Evolutionary conservation across 1,284 basidiomycete species (phyloP).

Genomic region (Apiotrichum akiyoshidainum): DNA sequence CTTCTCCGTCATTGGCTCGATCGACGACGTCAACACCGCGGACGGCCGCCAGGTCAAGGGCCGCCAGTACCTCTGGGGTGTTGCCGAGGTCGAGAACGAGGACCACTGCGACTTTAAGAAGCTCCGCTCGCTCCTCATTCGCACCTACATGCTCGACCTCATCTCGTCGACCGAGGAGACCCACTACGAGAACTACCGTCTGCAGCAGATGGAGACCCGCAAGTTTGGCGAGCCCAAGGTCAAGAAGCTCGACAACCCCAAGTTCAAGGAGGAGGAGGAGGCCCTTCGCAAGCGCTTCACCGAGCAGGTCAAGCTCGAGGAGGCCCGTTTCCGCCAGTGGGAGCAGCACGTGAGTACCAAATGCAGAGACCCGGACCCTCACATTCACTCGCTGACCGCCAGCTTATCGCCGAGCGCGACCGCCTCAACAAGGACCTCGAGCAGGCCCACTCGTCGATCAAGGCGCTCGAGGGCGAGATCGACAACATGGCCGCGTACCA

Average conservation of each 20-base stretch:
- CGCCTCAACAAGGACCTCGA: conserved; percentile 93
- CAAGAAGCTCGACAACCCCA: conserved; percentile 98
- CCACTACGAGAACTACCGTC: conserved; percentile 98
- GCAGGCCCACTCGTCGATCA: conserved; percentile 85
- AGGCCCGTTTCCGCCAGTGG: conserved; percentile 97
- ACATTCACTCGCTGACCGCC: conserved; percentile 39
- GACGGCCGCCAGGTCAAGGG: conserved; percentile 96
- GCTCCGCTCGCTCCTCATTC: conserved; percentile 89
- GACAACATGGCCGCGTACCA: conserved; percentile 85
- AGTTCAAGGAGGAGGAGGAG: conserved; percentile 99
- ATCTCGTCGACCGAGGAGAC: conserved; percentile 93
- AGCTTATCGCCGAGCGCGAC: conserved; percentile 89
- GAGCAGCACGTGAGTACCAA: conserved; percentile 69
- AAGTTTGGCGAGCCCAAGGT: conserved; percentile 99
- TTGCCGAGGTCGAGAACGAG: conserved; percentile 74
- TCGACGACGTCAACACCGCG: conserved; percentile 83
- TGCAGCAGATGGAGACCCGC: conserved; percentile 99
- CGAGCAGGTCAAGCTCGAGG: conserved; percentile 99
- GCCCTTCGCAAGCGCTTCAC: conserved; percentile 94
- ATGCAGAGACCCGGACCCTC: not conserved
- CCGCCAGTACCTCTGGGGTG: conserved; percentile 99
- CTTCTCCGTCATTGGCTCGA: conserved; percentile 97
- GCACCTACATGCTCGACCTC: conserved; percentile 98
- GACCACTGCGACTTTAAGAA: conserved; percentile 95
- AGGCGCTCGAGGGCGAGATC: conserved; percentile 80